Evolutionary conservation across 768 basidiomycete species (phyloP), one percentile per base, ranked within the genome.

Genomic region (Candolleomyces aberdarensis): DNA sequence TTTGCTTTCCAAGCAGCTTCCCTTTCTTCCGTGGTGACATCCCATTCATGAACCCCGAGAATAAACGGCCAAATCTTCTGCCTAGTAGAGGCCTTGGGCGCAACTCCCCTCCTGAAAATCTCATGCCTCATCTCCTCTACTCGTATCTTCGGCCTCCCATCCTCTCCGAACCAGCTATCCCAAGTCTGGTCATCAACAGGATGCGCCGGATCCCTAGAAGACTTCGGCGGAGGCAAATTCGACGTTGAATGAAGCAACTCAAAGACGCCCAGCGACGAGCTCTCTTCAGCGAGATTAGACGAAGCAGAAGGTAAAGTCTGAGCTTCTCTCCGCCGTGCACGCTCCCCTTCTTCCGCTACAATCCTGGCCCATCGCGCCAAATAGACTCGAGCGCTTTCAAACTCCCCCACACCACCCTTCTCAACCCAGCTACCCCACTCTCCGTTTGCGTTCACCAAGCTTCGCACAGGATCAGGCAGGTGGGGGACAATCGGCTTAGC

Each of bases 281-380:
- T 80, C 72, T 88, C 91, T 68, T 87, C 86, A 17, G 71, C 80
- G 40, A 78, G 70, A n/a, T 63, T 62, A 13, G 77, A 67, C 4
- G 80, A 75, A 3, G 77, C 78, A 6, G 83, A 78, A 3, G 85
- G 85, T 13, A 91, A 66, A 0, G 83, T 78, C 69, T 89, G 88
- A 0, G 90, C 85, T 72, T 99, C 97, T 48, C 84, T 82, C 64
- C 87, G 76, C 47, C 97, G 82, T 5, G 94, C 87, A 15, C 93
- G 83, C 72, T 99, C 97, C 17, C 97, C 97, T 71, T 98, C 97
- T 73, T 99, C 97, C 1, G 97, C 97, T 1, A 98, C 97, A 61
- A 94, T 91, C 54, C 96, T 82, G 3, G 97, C 97, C 97, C 97
- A 99, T 36, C 93, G 82, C 10, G 97, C 97, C 9, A 99, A 84